Conservation (phyloP, 1,284 basidiomycete genomes). For the Phaffia rhodozyma region DNA sequence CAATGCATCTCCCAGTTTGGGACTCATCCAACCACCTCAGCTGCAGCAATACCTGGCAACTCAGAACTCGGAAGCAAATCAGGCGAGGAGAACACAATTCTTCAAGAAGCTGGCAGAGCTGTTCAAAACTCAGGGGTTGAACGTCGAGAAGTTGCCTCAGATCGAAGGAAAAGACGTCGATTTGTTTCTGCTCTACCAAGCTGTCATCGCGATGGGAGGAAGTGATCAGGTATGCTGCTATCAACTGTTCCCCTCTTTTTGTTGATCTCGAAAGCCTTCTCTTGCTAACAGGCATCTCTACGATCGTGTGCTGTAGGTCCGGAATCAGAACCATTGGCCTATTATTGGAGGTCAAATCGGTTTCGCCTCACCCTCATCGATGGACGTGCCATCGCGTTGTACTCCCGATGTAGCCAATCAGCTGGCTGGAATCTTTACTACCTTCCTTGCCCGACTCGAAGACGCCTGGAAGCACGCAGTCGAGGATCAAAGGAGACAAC, state of each 20-base stretch:
- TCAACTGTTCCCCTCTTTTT: not conserved
- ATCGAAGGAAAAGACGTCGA: conserved; percentile 13
- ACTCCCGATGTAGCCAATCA: conserved; percentile 2
- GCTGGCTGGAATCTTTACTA: conserved; percentile 3
- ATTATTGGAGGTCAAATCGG: conserved; percentile 13
- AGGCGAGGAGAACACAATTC: conserved; percentile 7
- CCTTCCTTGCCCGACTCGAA: conserved; percentile 5
- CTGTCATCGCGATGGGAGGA: conserved; percentile 10
- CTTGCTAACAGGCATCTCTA: not conserved
- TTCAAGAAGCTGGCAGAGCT: conserved; percentile 8
- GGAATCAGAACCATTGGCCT: conserved; percentile 11
- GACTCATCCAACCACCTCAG: not conserved
- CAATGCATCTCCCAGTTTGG: not conserved
- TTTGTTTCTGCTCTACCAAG: conserved; percentile 12
- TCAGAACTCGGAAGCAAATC: not conserved
- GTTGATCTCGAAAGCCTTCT: not conserved
- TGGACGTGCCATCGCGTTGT: not conserved
- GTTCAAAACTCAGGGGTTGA: conserved; percentile 7
- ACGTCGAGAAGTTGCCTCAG: not conserved
- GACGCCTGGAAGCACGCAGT: not conserved
- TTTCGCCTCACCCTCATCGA: not conserved
- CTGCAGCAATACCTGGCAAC: conserved; percentile 1
- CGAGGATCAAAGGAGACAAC: not conserved
- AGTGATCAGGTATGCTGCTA: conserved; percentile 6
- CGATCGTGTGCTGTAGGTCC: not conserved